These are phyloP conservation scores for Escovopsis sp. DNA, from an alignment of 2,329 filamentous ascomycete species.

Conservation along the genomic window DNA sequence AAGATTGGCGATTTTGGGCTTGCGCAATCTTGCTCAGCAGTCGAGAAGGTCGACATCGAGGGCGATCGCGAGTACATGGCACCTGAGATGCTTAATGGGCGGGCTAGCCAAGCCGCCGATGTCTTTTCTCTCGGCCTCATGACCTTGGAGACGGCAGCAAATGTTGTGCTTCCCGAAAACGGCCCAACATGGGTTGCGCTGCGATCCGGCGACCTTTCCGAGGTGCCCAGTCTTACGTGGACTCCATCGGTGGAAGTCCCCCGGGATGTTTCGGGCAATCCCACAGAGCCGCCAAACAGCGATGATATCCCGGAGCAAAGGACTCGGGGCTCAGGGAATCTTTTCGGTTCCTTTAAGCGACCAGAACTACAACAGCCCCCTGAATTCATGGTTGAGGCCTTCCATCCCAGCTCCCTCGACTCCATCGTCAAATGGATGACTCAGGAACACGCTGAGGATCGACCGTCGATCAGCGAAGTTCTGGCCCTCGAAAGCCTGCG, in stretches of 20 bases:
- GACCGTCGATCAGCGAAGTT: slow-evolving; percentile 62
- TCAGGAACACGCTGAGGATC: slow-evolving; percentile 52
- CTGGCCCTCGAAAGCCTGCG: slow-evolving; percentile 57
- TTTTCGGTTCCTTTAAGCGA: slow-evolving; percentile 33
- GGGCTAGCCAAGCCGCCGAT: slow-evolving; percentile 81
- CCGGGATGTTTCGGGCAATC: slow-evolving; percentile 53
- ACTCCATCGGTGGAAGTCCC: slow-evolving; percentile 55
- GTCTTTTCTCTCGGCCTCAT: slow-evolving; percentile 91
- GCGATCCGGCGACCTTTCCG: slow-evolving; percentile 75
- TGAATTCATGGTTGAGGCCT: slow-evolving; percentile 71
- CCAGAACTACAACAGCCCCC: slow-evolving; percentile 50
- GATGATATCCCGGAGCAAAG: slow-evolving; percentile 19
- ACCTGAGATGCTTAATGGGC: slow-evolving; percentile 75
- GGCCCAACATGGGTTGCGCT: slow-evolving; percentile 83
- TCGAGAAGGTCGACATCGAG: slow-evolving; percentile 68
- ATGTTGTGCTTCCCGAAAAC: slow-evolving; percentile 87
- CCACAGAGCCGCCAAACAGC: slow-evolving; percentile 23
- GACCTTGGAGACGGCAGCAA: slow-evolving; percentile 85
- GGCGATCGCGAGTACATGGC: slow-evolving; percentile 95
- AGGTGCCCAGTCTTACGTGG: slow-evolving; percentile 77
- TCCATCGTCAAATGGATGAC: slow-evolving; percentile 82
- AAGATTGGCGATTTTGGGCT: slow-evolving; percentile 82
- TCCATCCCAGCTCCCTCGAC: slow-evolving; percentile 63
- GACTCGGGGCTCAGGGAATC: slow-evolving; percentile 18
- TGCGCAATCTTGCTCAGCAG: slow-evolving; percentile 64